Evolutionary conservation across 2,329 filamentous ascomycete genomes (phyloP), one percentile per base, ranked within the genome.

Genomic region (Trichoderma afroharzianum): DNA sequence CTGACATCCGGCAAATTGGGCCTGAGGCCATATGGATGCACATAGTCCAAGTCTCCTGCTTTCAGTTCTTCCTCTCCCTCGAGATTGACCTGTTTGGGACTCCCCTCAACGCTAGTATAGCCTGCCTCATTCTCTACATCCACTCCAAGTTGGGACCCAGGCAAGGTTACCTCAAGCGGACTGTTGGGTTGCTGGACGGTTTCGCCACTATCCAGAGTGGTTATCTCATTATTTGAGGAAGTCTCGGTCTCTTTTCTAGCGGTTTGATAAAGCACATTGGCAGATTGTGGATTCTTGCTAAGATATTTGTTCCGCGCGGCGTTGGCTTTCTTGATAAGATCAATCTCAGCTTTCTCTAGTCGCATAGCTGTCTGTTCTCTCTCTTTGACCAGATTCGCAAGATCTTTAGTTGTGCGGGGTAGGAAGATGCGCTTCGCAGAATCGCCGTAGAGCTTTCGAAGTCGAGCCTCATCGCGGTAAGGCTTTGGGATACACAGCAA

Each of bases 391-490:
- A 94, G 85, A 11, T 97, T 90, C 74, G 94, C 91, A 1, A 98
- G 86, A 68, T 94, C 88, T 71, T 91, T 89, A 18, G 90, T 91
- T 72, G 97, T 92, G 15, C 91, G 91, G 1, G 90, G 90, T 71
- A 98, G 89, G 94, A 95, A 98, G 47, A 98, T 86, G 72, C 91
- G 90, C 81, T 92, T 92, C 50, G 97, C 93, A 15, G 92, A 88
- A 28, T 92, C 86, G 32, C 94, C 94, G 77, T 98, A 97, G 74
- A 97, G 90, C 75, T 90, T 89, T 73, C 92, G 90, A 70, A 98
- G 84, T 76, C 90, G 92, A n/a, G 86, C 85, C 80, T 95, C 90
- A 76, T 94, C 88, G 67, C 96, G 88, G 74, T 97, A 97, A 8
- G 90, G 84, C 24, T 90, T 83, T 2, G 95, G 95, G 1, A 98